Evolutionary conservation across 768 basidiomycete species (phyloP), one percentile per base, ranked within the genome.

Genomic region (Phaeolepiota aurea): DNA sequence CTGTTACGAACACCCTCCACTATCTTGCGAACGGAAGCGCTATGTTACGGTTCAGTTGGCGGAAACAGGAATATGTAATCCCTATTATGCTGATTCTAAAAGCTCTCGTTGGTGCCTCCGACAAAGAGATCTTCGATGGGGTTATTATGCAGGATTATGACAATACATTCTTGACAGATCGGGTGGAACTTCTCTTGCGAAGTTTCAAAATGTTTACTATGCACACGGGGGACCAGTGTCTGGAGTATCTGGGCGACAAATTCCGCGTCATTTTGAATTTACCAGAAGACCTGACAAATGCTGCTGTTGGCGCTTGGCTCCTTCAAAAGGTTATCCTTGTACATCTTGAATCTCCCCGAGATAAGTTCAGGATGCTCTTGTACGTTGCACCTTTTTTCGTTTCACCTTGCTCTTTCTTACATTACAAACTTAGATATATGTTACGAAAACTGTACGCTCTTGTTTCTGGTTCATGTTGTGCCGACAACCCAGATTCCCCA

Each of bases 401-500:
- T 33, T 21, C 4, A 12, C 14, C 19, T 19, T 4, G 15, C 18
- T 32, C 25, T 18, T 40, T n/a, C n/a, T 55, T 3, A 49, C 11
- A 19, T 37, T 9, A 14, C 15, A 5, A 16, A 36, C 14, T 15
- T 52, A 97, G 93, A 25, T 97, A 92, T 68, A 98, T 98, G 96
- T 71, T 98, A 20, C 84, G 92, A 46, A 99, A 98, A 62, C 69
- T 99, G 10, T 98, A 89, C 52, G 76, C 89, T 1, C 67, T 91
- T 13, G 92, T 98, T 4, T 93, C 92, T 3, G 82, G 84, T 32
- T 77, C 83, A 32, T 96, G 89, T 49, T 87, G 86, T 51, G 74
- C 86, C 38, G 96, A 99, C 65, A 98, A 98, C 57, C 93, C 96
- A 3, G 96, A 99, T 72, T 98, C 93, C 1, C 92, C 96, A 44